phyloP scores from a whole-genome alignment of 495 filamentous ascomycete genomes.

The Delitschia confertaspora region DNA sequence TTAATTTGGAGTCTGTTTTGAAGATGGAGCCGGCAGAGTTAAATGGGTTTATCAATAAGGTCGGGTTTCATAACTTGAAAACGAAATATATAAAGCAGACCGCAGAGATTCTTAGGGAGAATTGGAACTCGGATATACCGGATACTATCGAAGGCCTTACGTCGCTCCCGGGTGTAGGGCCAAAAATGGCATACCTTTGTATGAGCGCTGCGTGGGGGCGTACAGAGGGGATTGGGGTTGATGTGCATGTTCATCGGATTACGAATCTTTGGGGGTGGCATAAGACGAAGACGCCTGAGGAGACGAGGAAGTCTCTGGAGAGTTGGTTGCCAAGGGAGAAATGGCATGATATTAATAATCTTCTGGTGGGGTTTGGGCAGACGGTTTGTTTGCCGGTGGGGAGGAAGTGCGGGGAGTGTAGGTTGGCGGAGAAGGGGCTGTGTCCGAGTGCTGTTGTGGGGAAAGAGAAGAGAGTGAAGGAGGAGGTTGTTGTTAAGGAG shows the following conservation, averaged over 20 bases:
- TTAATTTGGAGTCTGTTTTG: constrained; percentile 75
- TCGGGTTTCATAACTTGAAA: constrained; percentile 96
- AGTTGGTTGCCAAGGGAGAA: constrained; percentile 75
- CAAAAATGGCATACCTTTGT: constrained; percentile 95
- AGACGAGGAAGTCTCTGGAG: constrained; percentile 69
- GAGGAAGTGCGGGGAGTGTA: constrained; percentile 72
- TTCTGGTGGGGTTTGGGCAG: constrained; percentile 88
- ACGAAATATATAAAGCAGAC: constrained; percentile 78
- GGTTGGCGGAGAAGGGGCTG: constrained; percentile 59
- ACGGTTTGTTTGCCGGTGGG: constrained; percentile 76
- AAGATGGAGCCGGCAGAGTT: constrained; percentile 58
- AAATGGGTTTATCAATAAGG: constrained; percentile 70
- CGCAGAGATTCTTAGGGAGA: constrained; percentile 62
- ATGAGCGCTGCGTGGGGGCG: constrained; percentile 62
- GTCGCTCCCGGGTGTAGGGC: constrained; percentile 81
- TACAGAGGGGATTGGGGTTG: constrained; percentile 55
- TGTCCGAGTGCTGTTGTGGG: constrained; percentile 60
- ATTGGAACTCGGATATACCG: constrained; percentile 70
- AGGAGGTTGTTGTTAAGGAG: constrained; percentile 31
- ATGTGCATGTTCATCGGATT: constrained; percentile 74
- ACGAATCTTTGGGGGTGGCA: constrained; percentile 96
- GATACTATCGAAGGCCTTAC: constrained; percentile 67
- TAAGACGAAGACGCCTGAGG: constrained; percentile 73
- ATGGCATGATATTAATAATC: constrained; percentile 91
- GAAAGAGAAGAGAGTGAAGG: constrained; percentile 37